Evolutionary conservation across 352 stramenopile genomes (phyloP).

Genomic region (Phytophthora idaei): DNA sequence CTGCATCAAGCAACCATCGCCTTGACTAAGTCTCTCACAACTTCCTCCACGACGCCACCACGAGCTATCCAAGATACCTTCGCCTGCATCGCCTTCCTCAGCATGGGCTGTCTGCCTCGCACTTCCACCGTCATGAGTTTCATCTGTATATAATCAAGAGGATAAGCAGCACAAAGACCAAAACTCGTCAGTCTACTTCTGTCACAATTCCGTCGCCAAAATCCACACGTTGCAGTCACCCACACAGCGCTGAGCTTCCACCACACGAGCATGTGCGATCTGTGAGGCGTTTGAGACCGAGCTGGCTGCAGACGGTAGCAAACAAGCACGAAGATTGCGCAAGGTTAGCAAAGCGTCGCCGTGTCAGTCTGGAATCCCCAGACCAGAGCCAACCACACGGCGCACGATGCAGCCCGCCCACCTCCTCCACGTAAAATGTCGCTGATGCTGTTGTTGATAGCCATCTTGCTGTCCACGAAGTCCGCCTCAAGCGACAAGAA

Average conservation of each 20-base stretch:
- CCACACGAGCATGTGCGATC: slow-evolving; percentile 61
- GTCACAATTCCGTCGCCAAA: not conserved
- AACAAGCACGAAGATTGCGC: slow-evolving; percentile 1
- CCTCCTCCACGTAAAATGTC: slow-evolving; percentile 62
- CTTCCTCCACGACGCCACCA: not conserved
- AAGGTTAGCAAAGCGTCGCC: slow-evolving; percentile 24
- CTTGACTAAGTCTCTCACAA: not conserved
- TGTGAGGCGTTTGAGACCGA: slow-evolving; percentile 49
- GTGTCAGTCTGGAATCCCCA: not conserved
- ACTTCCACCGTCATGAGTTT: slow-evolving; percentile 85
- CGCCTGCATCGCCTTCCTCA: slow-evolving; percentile 75
- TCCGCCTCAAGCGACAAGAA: slow-evolving; percentile 80
- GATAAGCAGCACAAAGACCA: not conserved
- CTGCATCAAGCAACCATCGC: slow-evolving; percentile 23
- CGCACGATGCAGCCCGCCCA: slow-evolving; percentile 3
- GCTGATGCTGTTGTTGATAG: slow-evolving; percentile 81
- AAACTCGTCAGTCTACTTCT: slow-evolving; percentile 1
- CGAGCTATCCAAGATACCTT: slow-evolving; percentile 41
- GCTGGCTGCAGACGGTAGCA: slow-evolving; percentile 20
- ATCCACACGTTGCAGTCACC: slow-evolving; percentile 11
- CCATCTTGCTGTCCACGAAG: slow-evolving; percentile 83
- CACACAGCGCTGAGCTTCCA: slow-evolving; percentile 79
- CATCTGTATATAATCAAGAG: slow-evolving; percentile 42
- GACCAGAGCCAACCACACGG: not conserved
- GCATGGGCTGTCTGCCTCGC: slow-evolving; percentile 56